Base-by-base conservation (phyloP, 352 stramenopile species). In the Saprolegnia parasitica region DNA sequence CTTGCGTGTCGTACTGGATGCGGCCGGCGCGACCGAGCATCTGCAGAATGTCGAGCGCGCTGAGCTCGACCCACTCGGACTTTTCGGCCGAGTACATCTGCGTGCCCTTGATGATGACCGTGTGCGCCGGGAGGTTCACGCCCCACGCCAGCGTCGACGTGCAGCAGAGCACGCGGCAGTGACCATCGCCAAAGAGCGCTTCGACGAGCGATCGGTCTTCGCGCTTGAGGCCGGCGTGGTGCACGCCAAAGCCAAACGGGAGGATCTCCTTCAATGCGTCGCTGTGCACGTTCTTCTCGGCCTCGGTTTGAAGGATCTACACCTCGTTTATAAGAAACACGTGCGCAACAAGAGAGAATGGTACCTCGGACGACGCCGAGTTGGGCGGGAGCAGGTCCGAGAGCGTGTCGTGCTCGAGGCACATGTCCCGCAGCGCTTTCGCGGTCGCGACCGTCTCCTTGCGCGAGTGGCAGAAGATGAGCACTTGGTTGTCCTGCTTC, bases 61-160 rank as follows among this genome's bases (percentile, higher is more conserved):
- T 98, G 15, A 99, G 74, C 75, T 99, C 97, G 24, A 95, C 97
- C 97, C 97, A 99, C 23, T 95, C 83, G 20, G 97, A 96, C 71
- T 98, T 96, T 58, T 98, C 95, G 4, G 97, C 97, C 71, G 98
- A 98, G 82, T 99, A 99, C 73, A 99, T 98, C 75, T 99, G 97
- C 32, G 98, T 99, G n/a, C 98, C 98, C 81, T 99, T 99, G 76
- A 99, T 99, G 72, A 99, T 99, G 18, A 99, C 98, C 5, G 97
- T 99, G 79, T 99, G 97, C 0, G 97, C 97, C 6, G 98, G 98
- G 55, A 99, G 78, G 77, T 99, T 99, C 23, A 99, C 97, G 79
- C 98, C 98, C 98, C 98, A 99, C 0, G 98, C 98, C 18, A 99
- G 81, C 39, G 98, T 99, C 39, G 97, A 97, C 8, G 98, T 99